Evolutionary conservation across 306 rosid species (phyloP).

Genomic region (Argentina anserina): DNA sequence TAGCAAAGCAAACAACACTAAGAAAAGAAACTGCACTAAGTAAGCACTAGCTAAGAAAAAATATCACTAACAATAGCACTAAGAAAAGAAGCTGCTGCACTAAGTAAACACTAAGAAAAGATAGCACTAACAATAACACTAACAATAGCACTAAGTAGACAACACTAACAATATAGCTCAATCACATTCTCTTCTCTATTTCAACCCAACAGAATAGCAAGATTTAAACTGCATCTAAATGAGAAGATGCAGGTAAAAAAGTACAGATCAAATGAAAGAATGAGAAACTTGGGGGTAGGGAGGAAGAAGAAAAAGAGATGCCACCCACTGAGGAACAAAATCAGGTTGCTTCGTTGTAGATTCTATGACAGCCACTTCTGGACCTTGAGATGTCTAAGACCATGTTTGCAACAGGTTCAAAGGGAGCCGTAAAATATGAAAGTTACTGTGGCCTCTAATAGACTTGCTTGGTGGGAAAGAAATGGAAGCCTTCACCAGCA

Average conservation of each 20-base stretch:
- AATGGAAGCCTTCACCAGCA: constrained; percentile 49
- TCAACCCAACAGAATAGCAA: constrained; percentile 75
- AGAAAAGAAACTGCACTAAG: no score
- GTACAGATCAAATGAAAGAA: constrained; percentile 12
- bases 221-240: constrained; percentile 56
- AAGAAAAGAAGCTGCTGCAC: no score
- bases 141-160: no score
- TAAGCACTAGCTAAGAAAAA: no score
- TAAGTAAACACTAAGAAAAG: no score
- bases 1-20: no score
- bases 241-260: no score
- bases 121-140: no score
- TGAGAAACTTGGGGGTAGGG: constrained; percentile 37
- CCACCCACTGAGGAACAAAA: constrained; percentile 62
- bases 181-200: constrained; percentile 71
- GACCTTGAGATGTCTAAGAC: constrained; percentile 34
- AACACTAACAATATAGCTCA: no score
- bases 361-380: constrained; percentile 47
- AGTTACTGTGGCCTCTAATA: constrained; percentile 61
- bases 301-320: constrained; percentile 31
- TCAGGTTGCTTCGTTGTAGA: constrained; percentile 56
- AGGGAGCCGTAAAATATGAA: constrained; percentile 45
- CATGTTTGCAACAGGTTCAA: constrained; percentile 48
- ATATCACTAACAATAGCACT: no score
- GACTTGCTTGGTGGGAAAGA: constrained; percentile 52